These are phyloP conservation scores for Scleromitrula shiraiana DNA, from an alignment of 2,329 filamentous ascomycete genomes.

Conservation along the genomic window DNA sequence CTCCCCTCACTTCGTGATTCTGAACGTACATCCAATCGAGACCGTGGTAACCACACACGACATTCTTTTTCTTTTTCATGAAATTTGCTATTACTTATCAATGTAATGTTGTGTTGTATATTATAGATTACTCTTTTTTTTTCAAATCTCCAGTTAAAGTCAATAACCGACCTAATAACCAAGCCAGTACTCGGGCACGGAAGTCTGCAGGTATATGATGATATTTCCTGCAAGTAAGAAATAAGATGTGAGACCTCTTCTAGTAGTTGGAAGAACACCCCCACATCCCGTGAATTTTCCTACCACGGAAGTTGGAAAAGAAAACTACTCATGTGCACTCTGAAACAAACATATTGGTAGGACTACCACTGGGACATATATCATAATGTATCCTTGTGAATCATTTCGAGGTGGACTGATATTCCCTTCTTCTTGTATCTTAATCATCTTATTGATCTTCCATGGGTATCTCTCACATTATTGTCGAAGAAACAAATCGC, in stretches of 20 bases:
- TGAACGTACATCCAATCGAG: not conserved
- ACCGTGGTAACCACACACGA: not conserved
- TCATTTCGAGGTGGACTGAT: conserved; percentile 6
- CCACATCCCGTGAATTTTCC: not conserved
- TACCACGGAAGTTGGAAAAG: conserved; percentile 9
- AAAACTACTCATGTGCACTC: conserved; percentile 7
- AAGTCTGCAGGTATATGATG: conserved; percentile 7
- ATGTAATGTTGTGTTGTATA: conserved; percentile 6
- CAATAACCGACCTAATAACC: conserved; percentile 4
- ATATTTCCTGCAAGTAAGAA: not conserved
- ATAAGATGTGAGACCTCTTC: conserved; percentile 2
- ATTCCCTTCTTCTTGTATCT: conserved; percentile 4
- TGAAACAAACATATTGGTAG: conserved; percentile 8
- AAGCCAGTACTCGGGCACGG: conserved; percentile 4
- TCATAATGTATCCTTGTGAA: conserved; percentile 8
- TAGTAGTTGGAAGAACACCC: not conserved
- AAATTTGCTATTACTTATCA: not conserved
- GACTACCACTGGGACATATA: not conserved
- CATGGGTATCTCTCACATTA: conserved; percentile 1
- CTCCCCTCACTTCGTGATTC: not conserved
- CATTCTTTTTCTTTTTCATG: not conserved
- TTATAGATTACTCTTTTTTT: not conserved
- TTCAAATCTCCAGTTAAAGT: conserved; percentile 4
- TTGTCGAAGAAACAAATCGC: conserved; percentile 1
- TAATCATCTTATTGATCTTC: not conserved